Evolutionary conservation across 768 basidiomycete species (phyloP), one percentile per base, ranked within the genome.

Genomic region (Pulveroboletus sp.): DNA sequence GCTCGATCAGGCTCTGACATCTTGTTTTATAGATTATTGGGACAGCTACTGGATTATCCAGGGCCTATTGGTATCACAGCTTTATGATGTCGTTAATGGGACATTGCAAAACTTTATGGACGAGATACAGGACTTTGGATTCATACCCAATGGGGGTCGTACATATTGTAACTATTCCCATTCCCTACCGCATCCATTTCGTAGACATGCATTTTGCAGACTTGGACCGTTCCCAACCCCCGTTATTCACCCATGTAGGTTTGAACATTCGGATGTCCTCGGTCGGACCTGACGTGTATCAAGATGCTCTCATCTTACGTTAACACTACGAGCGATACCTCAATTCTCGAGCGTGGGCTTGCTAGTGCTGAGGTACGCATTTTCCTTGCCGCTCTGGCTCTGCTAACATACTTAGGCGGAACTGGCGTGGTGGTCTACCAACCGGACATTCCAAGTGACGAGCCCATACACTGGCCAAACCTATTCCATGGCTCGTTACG

Each of bases 21-120:
- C 24, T 26, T 30, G 27, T n/a, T 37, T 15, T 1, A 7, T 24
- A 79, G 76, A 77, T 57, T 82, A 79, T 39, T 78, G 78, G 79
- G 80, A 81, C 65, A 88, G 86, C 57, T 92, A 81, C 70, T 93
- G 90, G 89, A 92, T 93, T 54, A 69, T 87, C 8, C 83, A 92
- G 57, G 94, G 94, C 35, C 73, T 96, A n/a, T 70, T 97, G 28
- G 73, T 86, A 62, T 91, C 89, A 2, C 79, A 86, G 55, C 76
- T 96, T 11, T 84, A 80, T 57, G 73, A 74, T 47, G 75, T 89
- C 46, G 87, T 79, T 50, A 88, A 89, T 55, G 81, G 74, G 10
- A 89, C 92, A 0, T 71, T 96, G 31, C 82, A 89, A 55, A 95
- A 96, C 71, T 96, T 97, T 62, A 93, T 96, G 92, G 93, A 97